A percentile compares a stretch with the other conserved stretches of the same genome.
phyloP scores from a whole-genome alignment of 2,329 filamentous ascomycete species.

The Thelonectria discophora region DNA sequence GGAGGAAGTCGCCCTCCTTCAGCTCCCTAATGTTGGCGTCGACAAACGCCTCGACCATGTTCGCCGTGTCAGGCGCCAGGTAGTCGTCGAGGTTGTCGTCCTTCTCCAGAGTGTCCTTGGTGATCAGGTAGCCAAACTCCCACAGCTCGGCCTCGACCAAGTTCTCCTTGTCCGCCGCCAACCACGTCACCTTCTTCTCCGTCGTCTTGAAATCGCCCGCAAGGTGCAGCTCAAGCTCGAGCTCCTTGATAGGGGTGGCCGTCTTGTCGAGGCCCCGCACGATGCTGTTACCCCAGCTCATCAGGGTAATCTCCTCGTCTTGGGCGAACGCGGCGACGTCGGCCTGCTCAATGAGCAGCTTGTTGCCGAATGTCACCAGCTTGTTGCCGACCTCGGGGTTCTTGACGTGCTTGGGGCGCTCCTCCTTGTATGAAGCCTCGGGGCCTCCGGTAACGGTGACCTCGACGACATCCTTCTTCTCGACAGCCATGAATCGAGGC shows the following conservation, averaged over 20 bases:
- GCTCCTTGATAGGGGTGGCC: slow-evolving; percentile 66
- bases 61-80: slow-evolving; percentile 79
- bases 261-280: slow-evolving; percentile 71
- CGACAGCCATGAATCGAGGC: slow-evolving; percentile 77
- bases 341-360: slow-evolving; percentile 84
- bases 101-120: slow-evolving; percentile 92
- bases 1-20: slow-evolving; percentile 90
- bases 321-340: slow-evolving; percentile 84
- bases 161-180: slow-evolving; percentile 78
- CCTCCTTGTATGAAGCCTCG: slow-evolving; percentile 69
- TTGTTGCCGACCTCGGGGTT: slow-evolving; percentile 86
- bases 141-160: slow-evolving; percentile 86
- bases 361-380: slow-evolving; percentile 80
- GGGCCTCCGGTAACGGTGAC: slow-evolving; percentile 74
- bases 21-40: slow-evolving; percentile 82
- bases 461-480: slow-evolving; percentile 75
- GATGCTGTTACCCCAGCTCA: slow-evolving; percentile 95
- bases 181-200: slow-evolving; percentile 96
- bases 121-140: slow-evolving; percentile 95
- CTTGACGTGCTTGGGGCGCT: slow-evolving; percentile 90
- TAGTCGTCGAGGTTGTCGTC: slow-evolving; percentile 87
- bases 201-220: slow-evolving; percentile 94
- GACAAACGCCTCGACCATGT: slow-evolving; percentile 76
- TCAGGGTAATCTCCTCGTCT: slow-evolving; percentile 92
- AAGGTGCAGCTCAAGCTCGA: slow-evolving; percentile 88